phyloP scores from a whole-genome alignment of 2,329 filamentous ascomycete genomes.

The Xylaria digitata region DNA sequence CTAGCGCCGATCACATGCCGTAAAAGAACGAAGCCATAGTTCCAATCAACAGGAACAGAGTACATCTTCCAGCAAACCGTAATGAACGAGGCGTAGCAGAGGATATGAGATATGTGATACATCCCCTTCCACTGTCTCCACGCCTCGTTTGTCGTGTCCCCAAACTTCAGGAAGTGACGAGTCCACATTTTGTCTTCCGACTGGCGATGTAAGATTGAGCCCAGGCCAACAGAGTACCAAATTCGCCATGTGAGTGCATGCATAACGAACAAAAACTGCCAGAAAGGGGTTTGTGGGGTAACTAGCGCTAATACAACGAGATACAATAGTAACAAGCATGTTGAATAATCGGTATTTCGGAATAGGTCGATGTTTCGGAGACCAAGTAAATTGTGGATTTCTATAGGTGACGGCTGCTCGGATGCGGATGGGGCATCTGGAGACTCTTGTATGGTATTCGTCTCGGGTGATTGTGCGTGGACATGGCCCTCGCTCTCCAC shows the following conservation, averaged over 20 bases:
- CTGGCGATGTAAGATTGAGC: constrained; percentile 84
- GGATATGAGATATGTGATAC: constrained; percentile 90
- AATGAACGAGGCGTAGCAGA: constrained; percentile 90
- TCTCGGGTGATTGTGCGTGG: constrained; percentile 34
- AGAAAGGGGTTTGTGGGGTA: constrained; percentile 80
- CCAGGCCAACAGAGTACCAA: constrained; percentile 92
- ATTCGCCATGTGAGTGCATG: constrained; percentile 87
- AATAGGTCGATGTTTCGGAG: constrained; percentile 87
- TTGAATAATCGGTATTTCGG: constrained; percentile 84
- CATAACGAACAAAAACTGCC: constrained; percentile 81
- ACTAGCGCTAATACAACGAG: constrained; percentile 77
- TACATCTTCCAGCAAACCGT: constrained; percentile 98
- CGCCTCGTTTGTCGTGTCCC: constrained; percentile 88
- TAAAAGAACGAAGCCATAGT: constrained; percentile 83
- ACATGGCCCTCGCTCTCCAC: constrained; percentile 45
- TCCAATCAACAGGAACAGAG: constrained; percentile 85
- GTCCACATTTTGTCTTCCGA: constrained; percentile 95
- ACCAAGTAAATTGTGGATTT: constrained; percentile 86
- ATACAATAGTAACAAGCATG: constrained; percentile 80
- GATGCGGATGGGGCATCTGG: constrained; percentile 39
- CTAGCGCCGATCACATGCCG: constrained; percentile 86
- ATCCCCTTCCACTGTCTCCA: constrained; percentile 98
- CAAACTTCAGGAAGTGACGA: constrained; percentile 96
- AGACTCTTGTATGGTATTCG: constrained; percentile 37
- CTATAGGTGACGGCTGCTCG: constrained; percentile 63